phyloP scores from a whole-genome alignment of 1,284 basidiomycete genomes.

The Phylloporus sp. region DNA sequence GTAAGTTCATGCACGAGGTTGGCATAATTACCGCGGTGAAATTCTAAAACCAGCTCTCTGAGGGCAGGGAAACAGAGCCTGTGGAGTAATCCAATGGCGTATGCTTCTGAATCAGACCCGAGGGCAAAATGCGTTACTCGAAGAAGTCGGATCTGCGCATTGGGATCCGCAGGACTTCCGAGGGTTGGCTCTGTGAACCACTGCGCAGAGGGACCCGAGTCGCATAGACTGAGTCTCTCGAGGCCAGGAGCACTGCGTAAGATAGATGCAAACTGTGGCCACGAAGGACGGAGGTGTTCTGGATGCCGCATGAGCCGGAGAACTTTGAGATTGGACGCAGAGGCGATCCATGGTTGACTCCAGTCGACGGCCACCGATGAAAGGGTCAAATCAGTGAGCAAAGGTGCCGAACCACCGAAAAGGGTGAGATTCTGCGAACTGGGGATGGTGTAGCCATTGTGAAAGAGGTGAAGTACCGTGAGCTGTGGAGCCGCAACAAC shows the following conservation, averaged over 20 bases:
- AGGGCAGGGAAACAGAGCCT: slow-evolving; percentile 54
- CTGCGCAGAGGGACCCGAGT: slow-evolving; percentile 46
- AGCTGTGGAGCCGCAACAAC: not conserved
- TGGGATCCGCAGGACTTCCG: slow-evolving; percentile 31
- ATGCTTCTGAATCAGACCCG: slow-evolving; percentile 48
- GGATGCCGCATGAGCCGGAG: slow-evolving; percentile 62
- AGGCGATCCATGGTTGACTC: slow-evolving; percentile 48
- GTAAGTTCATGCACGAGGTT: slow-evolving; percentile 48
- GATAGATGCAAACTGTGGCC: slow-evolving; percentile 50
- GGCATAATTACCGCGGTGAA: slow-evolving; percentile 45
- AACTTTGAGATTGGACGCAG: slow-evolving; percentile 42
- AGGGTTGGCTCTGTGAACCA: slow-evolving; percentile 36
- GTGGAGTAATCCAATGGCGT: slow-evolving; percentile 49
- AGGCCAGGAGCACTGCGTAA: slow-evolving; percentile 53
- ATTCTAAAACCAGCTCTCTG: slow-evolving; percentile 52
- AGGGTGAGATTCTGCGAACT: slow-evolving; percentile 45
- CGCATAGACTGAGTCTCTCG: slow-evolving; percentile 46
- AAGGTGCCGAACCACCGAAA: slow-evolving; percentile 61
- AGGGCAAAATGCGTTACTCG: slow-evolving; percentile 53
- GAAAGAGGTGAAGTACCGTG: slow-evolving; percentile 33
- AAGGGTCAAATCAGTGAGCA: slow-evolving; percentile 12
- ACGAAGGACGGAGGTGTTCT: slow-evolving; percentile 44
- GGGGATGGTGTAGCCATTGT: slow-evolving; percentile 41
- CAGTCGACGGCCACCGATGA: slow-evolving; percentile 72
- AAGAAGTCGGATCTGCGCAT: slow-evolving; percentile 46